phyloP scores from a whole-genome alignment of 371 early-diverging fungal species.

The Modicella reniformis region DNA sequence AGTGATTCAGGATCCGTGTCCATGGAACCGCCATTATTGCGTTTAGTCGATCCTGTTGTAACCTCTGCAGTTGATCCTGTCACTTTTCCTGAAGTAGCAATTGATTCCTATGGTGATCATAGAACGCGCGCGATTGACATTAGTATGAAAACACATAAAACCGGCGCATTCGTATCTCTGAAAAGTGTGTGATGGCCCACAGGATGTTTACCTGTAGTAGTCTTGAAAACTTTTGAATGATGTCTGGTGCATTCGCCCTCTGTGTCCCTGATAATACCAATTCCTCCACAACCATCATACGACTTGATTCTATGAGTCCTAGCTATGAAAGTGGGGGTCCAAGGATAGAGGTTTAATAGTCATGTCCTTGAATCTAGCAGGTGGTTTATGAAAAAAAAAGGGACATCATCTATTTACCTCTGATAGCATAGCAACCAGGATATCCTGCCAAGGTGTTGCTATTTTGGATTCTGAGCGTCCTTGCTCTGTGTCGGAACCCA shows the following conservation, averaged over 20 bases:
- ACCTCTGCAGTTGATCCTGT: background rate
- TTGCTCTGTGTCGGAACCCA: slow-evolving; percentile 9
- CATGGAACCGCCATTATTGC: slow-evolving; percentile 9
- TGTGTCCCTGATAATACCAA: slow-evolving; percentile 35
- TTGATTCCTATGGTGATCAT: slow-evolving; percentile 13
- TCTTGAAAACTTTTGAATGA: slow-evolving; percentile 35
- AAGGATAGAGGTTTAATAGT: no score
- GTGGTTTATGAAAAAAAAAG: background rate
- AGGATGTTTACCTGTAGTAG: slow-evolving; percentile 31
- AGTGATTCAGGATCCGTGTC: slow-evolving; percentile 12
- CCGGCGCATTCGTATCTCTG: no score
- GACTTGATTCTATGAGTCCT: slow-evolving; percentile 43
- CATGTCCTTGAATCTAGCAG: background rate
- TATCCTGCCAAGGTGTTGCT: slow-evolving; percentile 39
- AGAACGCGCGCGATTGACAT: background rate
- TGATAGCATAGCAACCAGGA: slow-evolving; percentile 33
- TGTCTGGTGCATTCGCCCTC: slow-evolving; percentile 28
- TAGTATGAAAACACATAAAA: no score
- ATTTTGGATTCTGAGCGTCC: background rate
- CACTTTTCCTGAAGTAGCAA: background rate
- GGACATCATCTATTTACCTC: no score
- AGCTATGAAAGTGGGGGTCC: slow-evolving; percentile 9
- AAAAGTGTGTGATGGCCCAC: background rate
- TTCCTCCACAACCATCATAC: slow-evolving; percentile 50
- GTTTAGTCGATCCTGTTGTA: slow-evolving; percentile 29